These are phyloP conservation scores for Hyaloperonospora arabidopsidis DNA, from an alignment of 352 stramenopile genomes.

Conservation along the genomic window DNA sequence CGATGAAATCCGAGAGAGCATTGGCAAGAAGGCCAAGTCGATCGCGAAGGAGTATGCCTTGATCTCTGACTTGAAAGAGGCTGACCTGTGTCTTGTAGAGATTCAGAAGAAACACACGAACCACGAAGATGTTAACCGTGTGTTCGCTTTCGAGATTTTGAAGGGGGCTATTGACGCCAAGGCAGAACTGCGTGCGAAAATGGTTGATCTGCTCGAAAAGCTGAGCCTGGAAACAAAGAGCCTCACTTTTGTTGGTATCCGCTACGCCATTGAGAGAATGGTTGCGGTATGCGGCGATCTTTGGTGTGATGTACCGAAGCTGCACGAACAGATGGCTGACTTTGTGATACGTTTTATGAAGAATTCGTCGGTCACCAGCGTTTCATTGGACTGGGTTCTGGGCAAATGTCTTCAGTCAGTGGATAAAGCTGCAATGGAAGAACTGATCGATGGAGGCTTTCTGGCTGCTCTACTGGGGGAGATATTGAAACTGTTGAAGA, in stretches of 20 bases:
- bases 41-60: constrained; percentile 73
- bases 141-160: constrained; percentile 56
- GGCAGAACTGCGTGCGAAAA: constrained; percentile 36
- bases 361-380: constrained; percentile 41
- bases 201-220: constrained; percentile 66
- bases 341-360: constrained; percentile 69
- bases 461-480: constrained; percentile 42
- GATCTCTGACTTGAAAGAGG: constrained; percentile 64
- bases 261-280: constrained; percentile 50
- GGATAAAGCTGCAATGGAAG: constrained; percentile 54
- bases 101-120: constrained; percentile 58
- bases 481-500: constrained; percentile 42
- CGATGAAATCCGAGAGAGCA: constrained; percentile 54
- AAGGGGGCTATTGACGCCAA: constrained; percentile 64
- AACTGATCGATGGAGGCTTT: constrained; percentile 65
- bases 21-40: constrained; percentile 71
- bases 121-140: constrained; percentile 44
- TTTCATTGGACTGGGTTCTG: constrained; percentile 69
- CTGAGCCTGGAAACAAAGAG: constrained; percentile 53
- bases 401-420: constrained; percentile 37
- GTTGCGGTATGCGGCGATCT: constrained; percentile 55
- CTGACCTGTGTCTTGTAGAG: constrained; percentile 52
- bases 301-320: constrained; percentile 78
- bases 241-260: constrained; percentile 49
- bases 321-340: constrained; percentile 64